Base-by-base conservation (phyloP, 148 eudicot species). In the Heliosperma pusillum region DNA sequence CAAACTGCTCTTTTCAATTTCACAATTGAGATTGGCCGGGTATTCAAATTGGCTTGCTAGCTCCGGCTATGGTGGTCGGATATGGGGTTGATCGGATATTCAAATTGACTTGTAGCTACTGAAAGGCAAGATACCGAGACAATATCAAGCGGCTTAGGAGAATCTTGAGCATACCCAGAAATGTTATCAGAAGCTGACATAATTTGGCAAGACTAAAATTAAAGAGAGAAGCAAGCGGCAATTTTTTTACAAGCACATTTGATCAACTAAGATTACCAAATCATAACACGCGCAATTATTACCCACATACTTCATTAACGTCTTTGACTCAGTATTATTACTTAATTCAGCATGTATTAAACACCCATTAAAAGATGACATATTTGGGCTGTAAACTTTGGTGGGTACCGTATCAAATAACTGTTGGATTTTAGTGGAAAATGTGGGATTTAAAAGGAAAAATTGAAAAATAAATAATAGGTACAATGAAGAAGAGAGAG, bases 221-320 rank as follows among this genome's bases (percentile, higher is more conserved):
- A 7, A 88, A 85, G 78, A 97, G 99, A 52, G 99, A 95, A 79
- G 99, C 99, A 77, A 95, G 90, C 83, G 29, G 99, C 91, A 80
- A 95, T 92, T 79, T 73, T 92, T 89, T 95, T 92, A 75, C 81
- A 86, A 76, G 97, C 97, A 72, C 83, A 95, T 75, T 95, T 95
- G 96, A 81, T 85, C 84, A 76, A 85, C 85, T 86, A 95, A 78
- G 25, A 95, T 73, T 55, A 86, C 85, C 77, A 95, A 75, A 65
- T 95, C 97, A 87, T 92, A 94, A 56, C 96, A 89, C 71, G 88
- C 91, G 79, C 75, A 73, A 76, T 82, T 29, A 94, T 85, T 86
- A 25, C 94, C 93, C 81, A 89, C 81, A 78, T 74, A 95, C 78
- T 95, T 92, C 76, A 83, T 83, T 75, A 92, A 75, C 4, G 97